Conservation (phyloP, 2,329 filamentous ascomycete species). For the Didymella keratinophila region DNA sequence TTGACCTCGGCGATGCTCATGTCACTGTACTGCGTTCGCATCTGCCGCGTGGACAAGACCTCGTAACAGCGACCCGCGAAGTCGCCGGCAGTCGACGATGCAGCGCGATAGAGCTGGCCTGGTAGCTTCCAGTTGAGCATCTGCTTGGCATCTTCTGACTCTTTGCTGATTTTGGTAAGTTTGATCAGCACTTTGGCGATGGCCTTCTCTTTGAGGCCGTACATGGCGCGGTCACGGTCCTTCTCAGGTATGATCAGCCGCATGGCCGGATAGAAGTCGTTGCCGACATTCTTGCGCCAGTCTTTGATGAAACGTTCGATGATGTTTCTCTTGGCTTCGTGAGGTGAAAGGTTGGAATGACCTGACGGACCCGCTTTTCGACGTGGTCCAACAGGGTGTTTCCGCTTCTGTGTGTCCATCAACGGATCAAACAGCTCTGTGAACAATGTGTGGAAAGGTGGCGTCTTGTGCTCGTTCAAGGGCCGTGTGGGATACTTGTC, state of each 20-base stretch:
- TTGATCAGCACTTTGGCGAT: slow-evolving; percentile 92
- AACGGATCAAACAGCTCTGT: slow-evolving; percentile 81
- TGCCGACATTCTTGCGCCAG: slow-evolving; percentile 88
- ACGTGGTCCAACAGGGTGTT: slow-evolving; percentile 61
- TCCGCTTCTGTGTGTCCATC: slow-evolving; percentile 78
- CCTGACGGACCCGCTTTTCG: slow-evolving; percentile 70
- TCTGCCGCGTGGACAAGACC: slow-evolving; percentile 82
- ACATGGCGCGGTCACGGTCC: slow-evolving; percentile 90
- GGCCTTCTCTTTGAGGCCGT: slow-evolving; percentile 90
- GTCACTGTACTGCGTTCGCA: slow-evolving; percentile 74
- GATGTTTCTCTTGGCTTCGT: slow-evolving; percentile 80
- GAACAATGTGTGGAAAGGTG: slow-evolving; percentile 83
- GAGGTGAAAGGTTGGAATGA: slow-evolving; percentile 67
- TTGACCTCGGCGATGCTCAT: slow-evolving; percentile 94
- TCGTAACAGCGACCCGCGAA: slow-evolving; percentile 91
- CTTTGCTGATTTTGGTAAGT: slow-evolving; percentile 88
- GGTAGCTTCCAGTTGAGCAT: slow-evolving; percentile 93
- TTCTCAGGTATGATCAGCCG: slow-evolving; percentile 92
- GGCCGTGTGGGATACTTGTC: slow-evolving; percentile 78
- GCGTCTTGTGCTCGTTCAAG: slow-evolving; percentile 77
- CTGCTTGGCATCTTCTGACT: slow-evolving; percentile 86
- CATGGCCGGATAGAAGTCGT: slow-evolving; percentile 92
- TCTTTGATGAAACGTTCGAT: slow-evolving; percentile 84
- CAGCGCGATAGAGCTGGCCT: slow-evolving; percentile 59
- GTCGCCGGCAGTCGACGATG: slow-evolving; percentile 75